These are phyloP conservation scores for Musa balbisiana DNA, from an alignment of 202 grass and related monocot species.

Conservation along the genomic window DNA sequence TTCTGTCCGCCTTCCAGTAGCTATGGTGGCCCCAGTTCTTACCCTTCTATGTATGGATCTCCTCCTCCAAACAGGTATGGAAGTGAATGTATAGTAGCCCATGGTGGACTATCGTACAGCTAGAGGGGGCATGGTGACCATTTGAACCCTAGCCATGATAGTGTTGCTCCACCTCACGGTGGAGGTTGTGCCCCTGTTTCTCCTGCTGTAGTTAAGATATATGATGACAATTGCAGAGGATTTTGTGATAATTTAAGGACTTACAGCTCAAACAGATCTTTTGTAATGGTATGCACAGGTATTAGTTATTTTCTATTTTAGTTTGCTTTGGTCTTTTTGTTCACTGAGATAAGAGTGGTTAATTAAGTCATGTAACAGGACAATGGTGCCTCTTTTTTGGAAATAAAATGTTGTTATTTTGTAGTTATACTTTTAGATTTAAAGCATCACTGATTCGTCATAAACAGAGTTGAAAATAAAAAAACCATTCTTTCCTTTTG, in stretches of 20 bases:
- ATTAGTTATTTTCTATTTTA: conserved; percentile 34
- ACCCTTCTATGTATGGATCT: conserved; percentile 55
- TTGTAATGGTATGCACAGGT: too few relatives aligned
- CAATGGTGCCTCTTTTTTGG: too few relatives aligned
- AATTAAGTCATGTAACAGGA: too few relatives aligned
- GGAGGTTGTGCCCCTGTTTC: conserved; percentile 28
- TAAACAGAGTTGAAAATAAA: too few relatives aligned
- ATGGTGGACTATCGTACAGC: conserved; percentile 36
- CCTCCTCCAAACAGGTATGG: conserved; percentile 49
- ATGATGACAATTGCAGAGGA: conserved; percentile 72
- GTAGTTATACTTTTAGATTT: too few relatives aligned
- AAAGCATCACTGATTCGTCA: too few relatives aligned
- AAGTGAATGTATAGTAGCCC: conserved; percentile 25
- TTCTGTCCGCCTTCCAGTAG: conserved; percentile 44
- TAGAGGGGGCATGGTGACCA: conserved; percentile 57
- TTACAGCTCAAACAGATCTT: conserved; percentile 61
- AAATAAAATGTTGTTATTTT: too few relatives aligned
- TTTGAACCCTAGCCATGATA: conserved; percentile 36
- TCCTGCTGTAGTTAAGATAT: conserved; percentile 54
- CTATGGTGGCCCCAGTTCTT: conserved; percentile 52
- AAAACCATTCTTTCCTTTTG: too few relatives aligned
- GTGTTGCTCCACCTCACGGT: conserved; percentile 28
- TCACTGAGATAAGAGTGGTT: too few relatives aligned
- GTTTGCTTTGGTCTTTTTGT: neutral
- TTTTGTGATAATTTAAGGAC: conserved; percentile 81